Conservation (phyloP, 2,329 filamentous ascomycete genomes). For the Paraphoma sp. region DNA sequence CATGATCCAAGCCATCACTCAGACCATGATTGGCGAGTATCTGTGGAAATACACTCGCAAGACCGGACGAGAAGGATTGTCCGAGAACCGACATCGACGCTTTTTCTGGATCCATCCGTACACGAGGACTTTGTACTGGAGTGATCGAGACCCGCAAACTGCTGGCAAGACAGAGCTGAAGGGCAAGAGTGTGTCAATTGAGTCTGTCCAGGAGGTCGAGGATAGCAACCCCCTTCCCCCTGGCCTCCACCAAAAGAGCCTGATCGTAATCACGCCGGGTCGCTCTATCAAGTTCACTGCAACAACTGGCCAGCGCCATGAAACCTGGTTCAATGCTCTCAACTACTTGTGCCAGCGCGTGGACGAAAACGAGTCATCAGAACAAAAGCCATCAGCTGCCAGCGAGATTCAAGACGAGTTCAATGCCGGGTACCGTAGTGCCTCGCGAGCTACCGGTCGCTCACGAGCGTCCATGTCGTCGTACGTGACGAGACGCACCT, state of each 20-base stretch:
- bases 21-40: slow-evolving; percentile 99
- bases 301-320: slow-evolving; percentile 89
- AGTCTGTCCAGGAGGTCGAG: slow-evolving; percentile 87
- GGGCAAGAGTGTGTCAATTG: slow-evolving; percentile 90
- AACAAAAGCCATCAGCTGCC: slow-evolving; percentile 61
- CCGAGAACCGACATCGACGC: slow-evolving; percentile 85
- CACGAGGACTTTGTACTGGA: slow-evolving; percentile 96
- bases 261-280: slow-evolving; percentile 88
- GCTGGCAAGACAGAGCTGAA: slow-evolving; percentile 79
- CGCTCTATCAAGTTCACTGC: slow-evolving; percentile 93
- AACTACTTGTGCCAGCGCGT: slow-evolving; percentile 89
- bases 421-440: slow-evolving; percentile 67
- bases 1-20: slow-evolving; percentile 98
- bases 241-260: slow-evolving; percentile 90
- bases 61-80: slow-evolving; percentile 86
- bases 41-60: slow-evolving; percentile 99
- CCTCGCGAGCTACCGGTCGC: slow-evolving; percentile 60
- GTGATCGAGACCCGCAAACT: slow-evolving; percentile 81
- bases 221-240: slow-evolving; percentile 97
- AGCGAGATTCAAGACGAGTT: slow-evolving; percentile 74
- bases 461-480: slow-evolving; percentile 73
- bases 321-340: slow-evolving; percentile 98
- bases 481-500: slow-evolving; percentile 69
- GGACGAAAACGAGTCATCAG: slow-evolving; percentile 54
- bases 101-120: slow-evolving; percentile 99